phyloP scores from a whole-genome alignment of 306 rosid species.

The Luffa aegyptiaca region DNA sequence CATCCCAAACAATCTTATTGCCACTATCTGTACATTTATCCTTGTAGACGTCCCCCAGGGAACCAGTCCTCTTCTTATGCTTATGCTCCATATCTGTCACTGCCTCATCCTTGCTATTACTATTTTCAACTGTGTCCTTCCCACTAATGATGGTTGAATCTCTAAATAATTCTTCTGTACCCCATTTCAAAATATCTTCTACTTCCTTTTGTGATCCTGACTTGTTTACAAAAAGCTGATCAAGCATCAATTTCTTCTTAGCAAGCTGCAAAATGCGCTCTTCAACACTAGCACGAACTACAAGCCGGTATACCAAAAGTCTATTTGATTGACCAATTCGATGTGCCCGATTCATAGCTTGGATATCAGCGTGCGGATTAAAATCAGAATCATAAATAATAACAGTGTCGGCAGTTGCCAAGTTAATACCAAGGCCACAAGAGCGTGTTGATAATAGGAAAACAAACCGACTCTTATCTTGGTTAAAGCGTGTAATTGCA shows the following conservation, averaged over 20 bases:
- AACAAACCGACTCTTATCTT: conserved; percentile 94
- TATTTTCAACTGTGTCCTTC: conserved; percentile 51
- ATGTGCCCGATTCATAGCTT: conserved; percentile 99
- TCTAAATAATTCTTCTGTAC: conserved; percentile 90
- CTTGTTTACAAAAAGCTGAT: conserved; percentile 96
- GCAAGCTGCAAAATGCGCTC: conserved; percentile 99
- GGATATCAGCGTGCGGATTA: conserved; percentile 99
- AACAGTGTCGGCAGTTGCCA: conserved; percentile 99
- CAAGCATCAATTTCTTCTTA: conserved; percentile 96
- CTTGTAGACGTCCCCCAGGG: conserved; percentile 85
- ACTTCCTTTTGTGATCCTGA: conserved; percentile 97
- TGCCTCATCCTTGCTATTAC: conserved; percentile 63
- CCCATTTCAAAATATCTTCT: conserved; percentile 97
- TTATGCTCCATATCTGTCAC: conserved; percentile 62
- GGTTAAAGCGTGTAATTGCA: conserved; percentile 89
- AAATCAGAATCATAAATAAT: conserved; percentile 98
- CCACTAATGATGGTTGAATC: conserved; percentile 54
- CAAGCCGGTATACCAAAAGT: conserved; percentile 93
- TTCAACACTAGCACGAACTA: conserved; percentile 98
- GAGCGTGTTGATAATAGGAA: conserved; percentile 96
- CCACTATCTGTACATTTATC: conserved; percentile 87
- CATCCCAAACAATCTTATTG: conserved; percentile 89
- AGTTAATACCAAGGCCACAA: conserved; percentile 96
- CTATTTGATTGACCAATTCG: conserved; percentile 98
- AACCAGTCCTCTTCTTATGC: conserved; percentile 87